A percentile compares a stretch with the other conserved stretches of the same genome.
Evolutionary conservation across 2,329 filamentous ascomycete species (phyloP).

Genomic region (Exophiala viscosa): DNA sequence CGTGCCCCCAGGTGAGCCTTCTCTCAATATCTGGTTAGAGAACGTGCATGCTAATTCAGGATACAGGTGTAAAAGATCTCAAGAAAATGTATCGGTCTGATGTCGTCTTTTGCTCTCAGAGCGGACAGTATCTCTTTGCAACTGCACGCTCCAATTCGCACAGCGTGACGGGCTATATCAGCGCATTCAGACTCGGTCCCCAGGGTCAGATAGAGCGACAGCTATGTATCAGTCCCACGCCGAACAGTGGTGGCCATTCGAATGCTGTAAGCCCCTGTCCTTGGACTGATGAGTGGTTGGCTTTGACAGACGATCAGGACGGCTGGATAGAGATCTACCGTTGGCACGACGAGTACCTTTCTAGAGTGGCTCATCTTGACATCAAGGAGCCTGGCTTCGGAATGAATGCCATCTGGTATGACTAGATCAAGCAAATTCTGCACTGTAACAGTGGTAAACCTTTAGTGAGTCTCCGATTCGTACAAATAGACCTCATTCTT

Average conservation of each 20-base stretch:
- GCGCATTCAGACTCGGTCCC: constrained; percentile 68
- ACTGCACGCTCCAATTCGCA: constrained; percentile 75
- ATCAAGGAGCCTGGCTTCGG: constrained; percentile 86
- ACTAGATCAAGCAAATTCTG: constrained; percentile 43
- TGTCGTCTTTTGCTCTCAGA: constrained; percentile 69
- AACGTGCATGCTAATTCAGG: neutral
- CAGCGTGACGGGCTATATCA: constrained; percentile 74
- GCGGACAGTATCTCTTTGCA: constrained; percentile 74
- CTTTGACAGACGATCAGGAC: constrained; percentile 81
- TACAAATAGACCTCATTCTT: no score
- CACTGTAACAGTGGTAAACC: no score
- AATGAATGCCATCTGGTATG: constrained; percentile 97
- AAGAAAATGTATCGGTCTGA: constrained; percentile 76
- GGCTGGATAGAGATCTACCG: constrained; percentile 85
- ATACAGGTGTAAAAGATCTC: constrained; percentile 14
- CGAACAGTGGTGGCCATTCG: constrained; percentile 81
- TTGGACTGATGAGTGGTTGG: constrained; percentile 86
- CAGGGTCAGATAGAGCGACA: constrained; percentile 71
- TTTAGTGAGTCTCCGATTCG: no score
- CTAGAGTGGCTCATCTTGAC: constrained; percentile 69
- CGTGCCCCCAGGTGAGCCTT: constrained; percentile 66
- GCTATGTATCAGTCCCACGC: constrained; percentile 77
- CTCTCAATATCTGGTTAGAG: constrained; percentile 18
- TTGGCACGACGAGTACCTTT: constrained; percentile 77
- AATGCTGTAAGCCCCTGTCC: constrained; percentile 83